Evolutionary conservation across 192 early-diverging fungal genomes (phyloP), one percentile per base, ranked within the genome.

Genomic region (Gaertneriomyces semiglobifer): DNA sequence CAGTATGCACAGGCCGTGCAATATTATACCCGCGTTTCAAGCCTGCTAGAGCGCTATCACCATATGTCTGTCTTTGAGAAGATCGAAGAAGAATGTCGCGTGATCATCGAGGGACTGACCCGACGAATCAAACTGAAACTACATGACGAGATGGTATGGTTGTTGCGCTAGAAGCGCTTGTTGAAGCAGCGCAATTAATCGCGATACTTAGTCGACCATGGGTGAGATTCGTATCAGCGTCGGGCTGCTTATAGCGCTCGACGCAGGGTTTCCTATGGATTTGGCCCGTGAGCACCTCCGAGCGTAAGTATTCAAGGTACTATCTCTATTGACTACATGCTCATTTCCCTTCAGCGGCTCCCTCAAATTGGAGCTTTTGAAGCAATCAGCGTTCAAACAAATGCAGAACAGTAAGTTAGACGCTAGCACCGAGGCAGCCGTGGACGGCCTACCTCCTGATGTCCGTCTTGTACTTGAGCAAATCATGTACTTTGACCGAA

Each of bases 21-120:
- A 14, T 85, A 85, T 44, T 93, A 94, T 79, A 71, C 84, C 12
- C 79, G 84, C 16, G 89, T 92, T 0, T 70, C 79, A 42, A 81
- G 84, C 16, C 74, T 94, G 20, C 69, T 98, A 12, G 82, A 86
- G 4, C 90, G 92, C 53, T 96, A 94, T 69, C 76, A 85, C 18
- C 79, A 84, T 45, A 70, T 96, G 46, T 76, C 89, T 45, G 82
- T 88, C 14, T 94, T 96, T 73, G 84, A 77, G 38, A 82, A 85
- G 5, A 92, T 96, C 16, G 88, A 89, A 45, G 77, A 79, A 12
- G 93, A 98, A 60, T 92, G 93, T 56, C 79, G 81, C 51, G 77
- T 80, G 20, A 90, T 92, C 25, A 93, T 95, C 79, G 79, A 82
- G 12, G 81, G 84, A 41, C 84, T 95, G 4, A 84, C 82, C 7